phyloP scores from a whole-genome alignment of 1,284 basidiomycete genomes.

The Polyporus tsugae region DNA sequence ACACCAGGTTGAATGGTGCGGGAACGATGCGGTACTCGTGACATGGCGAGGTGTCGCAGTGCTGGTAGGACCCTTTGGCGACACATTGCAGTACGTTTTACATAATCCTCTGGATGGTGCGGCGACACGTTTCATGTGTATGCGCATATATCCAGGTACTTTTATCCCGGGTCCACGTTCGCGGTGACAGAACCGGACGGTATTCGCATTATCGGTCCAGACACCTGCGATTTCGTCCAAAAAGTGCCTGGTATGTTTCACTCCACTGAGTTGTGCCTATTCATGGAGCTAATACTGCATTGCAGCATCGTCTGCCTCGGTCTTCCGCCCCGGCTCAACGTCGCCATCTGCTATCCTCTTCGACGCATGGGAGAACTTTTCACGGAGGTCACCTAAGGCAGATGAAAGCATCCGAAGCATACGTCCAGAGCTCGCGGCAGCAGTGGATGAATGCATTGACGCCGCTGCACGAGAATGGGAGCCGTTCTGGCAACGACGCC shows the following conservation, averaged over 20 bases:
- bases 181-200: conserved; percentile 90
- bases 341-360: conserved; percentile 92
- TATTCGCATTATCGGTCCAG: conserved; percentile 81
- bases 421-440: conserved; percentile 83
- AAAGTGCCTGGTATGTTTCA: conserved; percentile 82
- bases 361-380: conserved; percentile 92
- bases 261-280: not conserved
- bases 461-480: conserved; percentile 96
- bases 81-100: conserved; percentile 77
- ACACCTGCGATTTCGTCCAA: conserved; percentile 90
- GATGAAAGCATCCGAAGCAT: conserved; percentile 94
- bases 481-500: conserved; percentile 85
- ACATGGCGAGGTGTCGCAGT: conserved; percentile 85
- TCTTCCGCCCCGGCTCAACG: conserved; percentile 93
- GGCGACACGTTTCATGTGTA: not conserved
- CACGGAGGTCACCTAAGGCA: conserved; percentile 84
- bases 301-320: conserved; percentile 77
- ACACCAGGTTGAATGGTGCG: conserved; percentile 91
- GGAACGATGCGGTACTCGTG: conserved; percentile 92
- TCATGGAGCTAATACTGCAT: conserved; percentile 23
- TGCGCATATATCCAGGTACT: conserved; percentile 61
- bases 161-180: conserved; percentile 80
- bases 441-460: conserved; percentile 93
- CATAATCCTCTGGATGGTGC: not conserved
- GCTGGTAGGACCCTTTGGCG: conserved; percentile 92